Base-by-base conservation (phyloP, 345 rosid genomes). In the Moringa oleifera region DNA sequence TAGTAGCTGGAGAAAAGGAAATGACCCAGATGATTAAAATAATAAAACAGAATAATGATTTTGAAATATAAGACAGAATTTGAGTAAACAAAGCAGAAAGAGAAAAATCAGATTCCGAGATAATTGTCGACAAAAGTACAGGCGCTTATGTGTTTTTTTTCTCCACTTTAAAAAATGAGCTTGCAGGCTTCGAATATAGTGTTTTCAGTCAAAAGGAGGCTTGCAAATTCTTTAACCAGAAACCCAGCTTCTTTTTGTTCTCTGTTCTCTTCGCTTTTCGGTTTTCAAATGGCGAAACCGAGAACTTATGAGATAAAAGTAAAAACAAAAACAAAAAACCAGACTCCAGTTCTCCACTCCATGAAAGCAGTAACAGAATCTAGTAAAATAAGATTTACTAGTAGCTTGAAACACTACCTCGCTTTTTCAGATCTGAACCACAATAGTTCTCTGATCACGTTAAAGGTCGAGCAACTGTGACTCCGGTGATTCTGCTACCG, bases 31-130 rank as follows among this genome's bases (percentile, higher is more conserved):
- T 51, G 18, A 61, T 18, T 33, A 58, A 66, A 59, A 60, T 47
- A 59, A 18, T 20, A 59, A 11, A 61, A 58, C 55, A 59, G 60
- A 46, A 58, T 57, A 63, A 33, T 67, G 57, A 41, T 68, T 63
- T 64, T 36, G 55, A 36, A 74, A 50, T 53, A 66, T 60, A 66
- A 61, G 53, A 71, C 71, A 76, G 77, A 77, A 77, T 69, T 80
- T 73, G 76, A 71, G 78, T 66, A 53, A 61, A 25, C 51, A 69
- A 65, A 53, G 76, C 15, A 57, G 49, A 8, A 65, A 71, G 64
- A 71, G 50, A 25, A 55, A 61, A 57, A 53, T 20, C 79, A 66
- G 82, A 85, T 76, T 83, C 83, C 77, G 46, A 85, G 80, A 83
- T 66, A 59, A 67, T 78, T 77, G 88, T 73, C 83, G 47, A 74